Conservation (phyloP, 2,329 filamentous ascomycete species). For the Colletotrichum agaves region DNA sequence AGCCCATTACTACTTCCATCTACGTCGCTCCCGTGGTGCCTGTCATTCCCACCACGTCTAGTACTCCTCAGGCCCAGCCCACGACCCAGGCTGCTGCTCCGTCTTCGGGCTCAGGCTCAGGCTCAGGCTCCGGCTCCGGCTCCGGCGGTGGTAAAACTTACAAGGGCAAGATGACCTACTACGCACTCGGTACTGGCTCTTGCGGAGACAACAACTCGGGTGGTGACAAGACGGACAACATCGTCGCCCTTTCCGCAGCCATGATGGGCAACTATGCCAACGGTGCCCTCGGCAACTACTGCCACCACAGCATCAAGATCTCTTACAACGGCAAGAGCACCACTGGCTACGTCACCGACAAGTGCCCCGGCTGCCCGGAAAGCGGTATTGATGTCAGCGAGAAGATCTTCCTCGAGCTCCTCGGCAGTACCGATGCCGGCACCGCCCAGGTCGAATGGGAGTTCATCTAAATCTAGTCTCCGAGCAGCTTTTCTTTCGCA, state of each 20-base stretch:
- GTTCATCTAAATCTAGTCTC: conserved; percentile 50
- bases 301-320: conserved; percentile 76
- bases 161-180: conserved; percentile 79
- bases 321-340: conserved; percentile 66
- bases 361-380: conserved; percentile 75
- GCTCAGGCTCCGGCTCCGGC: conserved; percentile 25
- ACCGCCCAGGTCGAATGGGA: conserved; percentile 53
- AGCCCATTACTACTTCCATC: conserved; percentile 24
- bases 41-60: conserved; percentile 20
- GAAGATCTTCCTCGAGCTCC: conserved; percentile 65
- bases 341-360: conserved; percentile 74
- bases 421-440: conserved; percentile 53
- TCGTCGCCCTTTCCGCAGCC: conserved; percentile 74
- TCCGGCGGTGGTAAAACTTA: conserved; percentile 46
- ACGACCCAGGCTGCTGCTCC: conserved; percentile 31
- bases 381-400: conserved; percentile 70
- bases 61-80: conserved; percentile 28
- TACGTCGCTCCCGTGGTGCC: conserved; percentile 25
- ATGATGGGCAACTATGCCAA: conserved; percentile 75
- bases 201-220: conserved; percentile 74
- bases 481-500: conserved; percentile 1
- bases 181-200: conserved; percentile 72
- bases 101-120: not conserved
- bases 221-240: conserved; percentile 62
- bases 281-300: conserved; percentile 69